Evolutionary conservation across 805 yeast genomes (phyloP), one percentile per base, ranked within the genome.

Genomic region (Ogataea wickerhamii): DNA sequence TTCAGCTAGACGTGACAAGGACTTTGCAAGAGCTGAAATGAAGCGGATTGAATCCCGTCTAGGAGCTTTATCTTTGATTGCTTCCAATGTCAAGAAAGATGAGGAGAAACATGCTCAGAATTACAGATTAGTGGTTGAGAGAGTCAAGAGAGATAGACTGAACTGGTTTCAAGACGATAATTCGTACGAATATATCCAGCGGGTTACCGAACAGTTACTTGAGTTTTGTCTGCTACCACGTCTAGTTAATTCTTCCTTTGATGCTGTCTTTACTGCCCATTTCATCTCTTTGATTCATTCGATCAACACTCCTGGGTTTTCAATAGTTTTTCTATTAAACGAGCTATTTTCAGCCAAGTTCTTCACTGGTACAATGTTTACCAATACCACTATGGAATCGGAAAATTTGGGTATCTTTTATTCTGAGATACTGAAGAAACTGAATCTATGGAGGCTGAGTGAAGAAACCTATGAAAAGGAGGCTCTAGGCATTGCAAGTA

Each of bases 401-500:
- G 95, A 88, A 49, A 84, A 85, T 53, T 58, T 88, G 26, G 95
- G 95, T 3, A 59, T 86, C 10, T 88, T 89, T 48, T 74, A 77
- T 48, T 67, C 76, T 18, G 79, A 76, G 18, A 44, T 83, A 1
- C 61, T 87, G 29, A 73, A 74, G 38, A 42, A 51, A 45, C 36
- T 60, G 13, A 47, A 55, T 24, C 30, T 13, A 1, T 59, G 62
- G 61, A 75, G 84, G 69, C 54, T 55, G 1, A 45, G 56, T 7
- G 60, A 61, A 10, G 60, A 49, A 0, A 32, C 36, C 1, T 76
- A 66, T 49, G 41, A 49, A 1, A 22, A 38, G 4, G 49, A 52
- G 7, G 70, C 64, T 1, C 42, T 47, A 6, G 55, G 60, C 4
- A 25, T 41, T 3, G 56, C 48, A 5, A 43, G 28, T 5, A 25